These are phyloP conservation scores for Nannizzia gypsea DNA, from an alignment of 2,329 filamentous ascomycete species.

Conservation along the genomic window DNA sequence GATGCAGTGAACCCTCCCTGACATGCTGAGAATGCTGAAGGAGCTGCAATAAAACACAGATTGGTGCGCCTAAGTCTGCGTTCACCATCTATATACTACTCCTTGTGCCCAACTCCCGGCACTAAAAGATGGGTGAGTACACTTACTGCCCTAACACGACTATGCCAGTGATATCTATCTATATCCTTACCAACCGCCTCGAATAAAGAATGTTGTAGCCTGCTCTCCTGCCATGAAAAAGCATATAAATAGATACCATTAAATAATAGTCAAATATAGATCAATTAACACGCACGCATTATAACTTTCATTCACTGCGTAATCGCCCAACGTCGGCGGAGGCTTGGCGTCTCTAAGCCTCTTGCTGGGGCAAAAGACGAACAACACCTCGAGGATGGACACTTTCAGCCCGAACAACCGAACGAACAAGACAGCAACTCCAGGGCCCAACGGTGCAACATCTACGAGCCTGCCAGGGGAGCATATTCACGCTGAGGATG, in stretches of 20 bases:
- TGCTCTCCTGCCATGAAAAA: too few species aligned
- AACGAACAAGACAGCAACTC: not conserved
- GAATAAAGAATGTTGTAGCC: too few species aligned
- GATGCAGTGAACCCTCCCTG: too few species aligned
- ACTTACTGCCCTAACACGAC: not conserved
- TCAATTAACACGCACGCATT: not conserved
- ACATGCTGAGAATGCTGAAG: too few species aligned
- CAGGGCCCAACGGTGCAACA: not conserved
- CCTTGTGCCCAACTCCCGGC: too few species aligned
- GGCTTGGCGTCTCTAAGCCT: constrained; percentile 2
- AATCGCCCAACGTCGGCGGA: not conserved
- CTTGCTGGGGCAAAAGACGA: not conserved
- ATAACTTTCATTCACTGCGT: not conserved
- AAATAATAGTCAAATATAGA: not conserved
- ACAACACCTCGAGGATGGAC: too few species aligned
- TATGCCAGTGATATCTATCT: not conserved
- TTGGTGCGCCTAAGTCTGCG: too few species aligned
- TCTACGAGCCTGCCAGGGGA: not conserved
- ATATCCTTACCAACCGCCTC: too few species aligned
- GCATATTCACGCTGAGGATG: not conserved
- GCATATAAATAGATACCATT: not conserved
- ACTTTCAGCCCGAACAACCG: not conserved
- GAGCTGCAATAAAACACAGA: too few species aligned
- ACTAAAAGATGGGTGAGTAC: not conserved
- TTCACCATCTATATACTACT: too few species aligned